Percentiles rank a stretch among this genome's conserved stretches.
Conservation (phyloP, 495 filamentous ascomycete species). For the Hyaloscypha finlandica region DNA sequence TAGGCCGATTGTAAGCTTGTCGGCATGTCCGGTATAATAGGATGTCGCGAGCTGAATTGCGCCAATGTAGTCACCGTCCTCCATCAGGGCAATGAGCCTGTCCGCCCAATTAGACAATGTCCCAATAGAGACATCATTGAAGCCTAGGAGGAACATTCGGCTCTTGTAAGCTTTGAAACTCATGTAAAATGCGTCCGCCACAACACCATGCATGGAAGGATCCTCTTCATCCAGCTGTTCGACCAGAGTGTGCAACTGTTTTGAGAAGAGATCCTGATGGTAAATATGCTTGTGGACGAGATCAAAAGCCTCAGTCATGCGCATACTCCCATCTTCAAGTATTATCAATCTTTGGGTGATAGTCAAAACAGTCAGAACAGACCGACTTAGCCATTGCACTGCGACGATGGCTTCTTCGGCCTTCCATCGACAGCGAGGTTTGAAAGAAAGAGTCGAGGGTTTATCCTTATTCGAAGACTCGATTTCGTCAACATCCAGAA, state of each 20-base stretch:
- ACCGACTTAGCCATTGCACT: slow-evolving; percentile 94
- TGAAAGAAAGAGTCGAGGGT: slow-evolving; percentile 77
- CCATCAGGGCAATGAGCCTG: slow-evolving; percentile 91
- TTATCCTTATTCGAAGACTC: slow-evolving; percentile 67
- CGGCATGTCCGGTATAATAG: slow-evolving; percentile 85
- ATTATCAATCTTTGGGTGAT: slow-evolving; percentile 92
- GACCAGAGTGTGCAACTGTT: slow-evolving; percentile 79
- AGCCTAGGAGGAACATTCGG: slow-evolving; percentile 85
- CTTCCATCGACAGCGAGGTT: slow-evolving; percentile 84
- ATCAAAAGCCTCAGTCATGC: slow-evolving; percentile 91
- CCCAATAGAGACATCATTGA: slow-evolving; percentile 86
- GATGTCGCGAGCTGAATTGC: slow-evolving; percentile 88
- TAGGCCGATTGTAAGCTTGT: slow-evolving; percentile 90
- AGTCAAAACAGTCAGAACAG: slow-evolving; percentile 87
- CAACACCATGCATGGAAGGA: slow-evolving; percentile 87
- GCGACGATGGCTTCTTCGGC: slow-evolving; percentile 94
- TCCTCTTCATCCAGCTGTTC: slow-evolving; percentile 89
- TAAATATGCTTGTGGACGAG: slow-evolving; percentile 90
- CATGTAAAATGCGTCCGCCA: slow-evolving; percentile 97
- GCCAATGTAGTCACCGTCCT: slow-evolving; percentile 88
- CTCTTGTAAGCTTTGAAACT: slow-evolving; percentile 96
- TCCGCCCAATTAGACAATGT: slow-evolving; percentile 98
- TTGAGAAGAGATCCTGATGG: slow-evolving; percentile 83
- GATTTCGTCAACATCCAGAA: slow-evolving; percentile 80
- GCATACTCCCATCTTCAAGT: slow-evolving; percentile 84